Base-by-base conservation (phyloP, 345 rosid species). In the Hibiscus mutabilis region DNA sequence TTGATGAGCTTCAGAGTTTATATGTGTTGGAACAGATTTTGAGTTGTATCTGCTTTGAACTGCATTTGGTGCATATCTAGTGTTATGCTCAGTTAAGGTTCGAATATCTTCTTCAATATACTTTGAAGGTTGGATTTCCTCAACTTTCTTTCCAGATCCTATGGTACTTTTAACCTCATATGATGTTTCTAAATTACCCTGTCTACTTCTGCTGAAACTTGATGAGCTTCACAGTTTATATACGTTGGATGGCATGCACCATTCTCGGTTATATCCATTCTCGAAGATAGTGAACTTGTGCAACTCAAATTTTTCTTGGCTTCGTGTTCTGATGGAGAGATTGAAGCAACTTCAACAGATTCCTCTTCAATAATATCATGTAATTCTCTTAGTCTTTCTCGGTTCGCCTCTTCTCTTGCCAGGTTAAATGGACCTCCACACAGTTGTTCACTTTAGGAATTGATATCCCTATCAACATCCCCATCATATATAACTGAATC, bases 401-500 rank as follows among this genome's bases (percentile, higher is more conserved):
- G 80, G 12, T 73, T 72, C 56, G 80, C 78, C 18, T 79, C 81
- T 16, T 62, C 35, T 46, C 69, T 68, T n/a, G 78, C 57, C 4
- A 72, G 73, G 69, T 69, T 75, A 69, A 80, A 82, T 3, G 84
- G 79, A 78, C 76, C 76, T 70, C 82, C 86, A 86, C 86, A 88
- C 72, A 79, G 58, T 60, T 86, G 90, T 3, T 73, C 91, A 74
- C 83, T 74, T 31, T 71, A 75, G 9, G 70, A 79, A 37, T 61
- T 74, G 66, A 71, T 60, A 11, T 80, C 91, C 77, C 78, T 85
- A 37, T 80, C 87, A 2, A 65, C 37, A 11, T 89, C 92, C 4
- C 73, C 90, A 67, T 86, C 95, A 62, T 82, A 79, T 37, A 77
- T 63, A 44, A 85, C 74, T 7, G 89, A 86, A 72, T 84, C 90